Base-by-base conservation (phyloP, 495 filamentous ascomycete species). In the Talaromyces proteolyticus region DNA sequence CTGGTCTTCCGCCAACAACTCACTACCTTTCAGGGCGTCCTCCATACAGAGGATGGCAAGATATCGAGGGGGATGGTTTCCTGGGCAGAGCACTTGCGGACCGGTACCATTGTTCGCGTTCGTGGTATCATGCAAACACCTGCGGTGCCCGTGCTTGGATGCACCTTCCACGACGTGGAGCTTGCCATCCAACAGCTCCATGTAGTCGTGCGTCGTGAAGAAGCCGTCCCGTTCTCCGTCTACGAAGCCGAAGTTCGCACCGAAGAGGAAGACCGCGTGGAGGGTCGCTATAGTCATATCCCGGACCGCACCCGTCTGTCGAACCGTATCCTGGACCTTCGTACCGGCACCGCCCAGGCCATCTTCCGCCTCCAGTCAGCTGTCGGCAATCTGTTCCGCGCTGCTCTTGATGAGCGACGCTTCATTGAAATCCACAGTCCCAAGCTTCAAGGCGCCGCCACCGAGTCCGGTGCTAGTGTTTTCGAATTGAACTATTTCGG, bases 381-480 rank as follows among this genome's bases (percentile, higher is more conserved):
- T 4, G 82, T 94, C 50, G 81, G 87, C 58, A 81, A 84, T 50
- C 74, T 91, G 2, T 97, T 95, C 74, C 79, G 85, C 49, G 67
- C 73, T 24, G 88, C 89, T 51, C 76, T 97, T 1, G 75, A 86
- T 51, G 69, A 75, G 11, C 77, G 76, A 37, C 78, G 82, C 4
- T 96, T 96, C 67, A 86, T 88, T 42, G 87, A 95, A 58, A 92
- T 94, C 55, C 89, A 96, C 55, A 86, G 88, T 0, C 91, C 90
- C 17, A 92, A 89, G 54, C 69, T 96, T 37, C 93, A 95, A 63
- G 90, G 85, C 11, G 81, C 88, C 19, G 89, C 91, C 6, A 92
- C 88, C 0, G 92, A 97, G 58, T 93, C 90, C 43, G 92, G 92
- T 41, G 82, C 87, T 38, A 95, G 92, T 64, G 91, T 96, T 8